Evolutionary conservation across 2,329 filamentous ascomycete species (phyloP).

Genomic region (Colletotrichum ledebouriae): DNA sequence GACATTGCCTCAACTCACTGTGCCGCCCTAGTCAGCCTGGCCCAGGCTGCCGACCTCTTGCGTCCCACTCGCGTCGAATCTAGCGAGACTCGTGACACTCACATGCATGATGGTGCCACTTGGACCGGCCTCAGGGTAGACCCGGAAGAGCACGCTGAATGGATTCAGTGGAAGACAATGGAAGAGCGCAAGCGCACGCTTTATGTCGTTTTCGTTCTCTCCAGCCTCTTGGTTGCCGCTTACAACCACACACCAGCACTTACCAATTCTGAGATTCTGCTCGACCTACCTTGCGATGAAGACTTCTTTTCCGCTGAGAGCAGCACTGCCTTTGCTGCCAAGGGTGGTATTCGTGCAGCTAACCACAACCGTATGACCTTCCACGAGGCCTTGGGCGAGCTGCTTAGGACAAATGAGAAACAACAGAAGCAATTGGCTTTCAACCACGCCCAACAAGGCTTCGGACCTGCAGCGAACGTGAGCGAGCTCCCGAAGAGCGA

Average conservation of each 20-base stretch:
- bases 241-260: slow-evolving; percentile 94
- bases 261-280: slow-evolving; percentile 91
- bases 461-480: slow-evolving; percentile 61
- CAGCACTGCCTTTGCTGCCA: slow-evolving; percentile 82
- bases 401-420: slow-evolving; percentile 81
- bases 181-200: slow-evolving; percentile 96
- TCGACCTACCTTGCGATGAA: slow-evolving; percentile 94
- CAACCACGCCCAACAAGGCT: slow-evolving; percentile 57
- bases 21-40: slow-evolving; percentile 89
- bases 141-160: slow-evolving; percentile 76
- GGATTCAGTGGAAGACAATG: slow-evolving; percentile 87
- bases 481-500: slow-evolving; percentile 64
- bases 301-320: slow-evolving; percentile 89
- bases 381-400: slow-evolving; percentile 82
- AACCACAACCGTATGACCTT: slow-evolving; percentile 82
- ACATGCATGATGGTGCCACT: slow-evolving; percentile 67
- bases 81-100: slow-evolving; percentile 65
- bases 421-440: slow-evolving; percentile 69
- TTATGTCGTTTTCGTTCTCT: slow-evolving; percentile 91
- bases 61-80: slow-evolving; percentile 60
- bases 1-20: slow-evolving; percentile 95
- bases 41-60: slow-evolving; percentile 84
- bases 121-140: slow-evolving; percentile 62
- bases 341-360: slow-evolving; percentile 78
- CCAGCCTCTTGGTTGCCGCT: slow-evolving; percentile 89